phyloP scores from a whole-genome alignment of 768 basidiomycete genomes.

The Symmetrospora coprosmae region DNA sequence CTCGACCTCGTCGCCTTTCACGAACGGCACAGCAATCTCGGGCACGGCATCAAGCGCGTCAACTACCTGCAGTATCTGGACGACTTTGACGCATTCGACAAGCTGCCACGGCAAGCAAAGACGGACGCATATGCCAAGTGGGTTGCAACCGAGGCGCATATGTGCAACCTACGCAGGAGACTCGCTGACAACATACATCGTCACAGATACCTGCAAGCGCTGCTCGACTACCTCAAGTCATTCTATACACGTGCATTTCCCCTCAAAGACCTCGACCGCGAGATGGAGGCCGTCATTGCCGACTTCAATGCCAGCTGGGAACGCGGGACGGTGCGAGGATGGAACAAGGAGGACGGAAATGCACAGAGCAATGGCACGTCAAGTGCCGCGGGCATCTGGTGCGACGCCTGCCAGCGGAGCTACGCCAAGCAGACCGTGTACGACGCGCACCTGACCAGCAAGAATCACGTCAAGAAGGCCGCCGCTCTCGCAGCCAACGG shows the following conservation, averaged over 20 bases:
- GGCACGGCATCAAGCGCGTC: conserved; percentile 61
- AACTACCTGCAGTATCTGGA: conserved; percentile 91
- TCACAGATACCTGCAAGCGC: conserved; percentile 61
- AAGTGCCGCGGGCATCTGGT: conserved; percentile 68
- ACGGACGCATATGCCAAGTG: conserved; percentile 58
- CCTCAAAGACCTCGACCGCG: conserved; percentile 57
- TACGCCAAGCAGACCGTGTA: conserved; percentile 98
- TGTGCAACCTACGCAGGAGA: no score
- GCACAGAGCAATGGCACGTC: conserved; percentile 39
- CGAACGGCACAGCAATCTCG: conserved; percentile 74
- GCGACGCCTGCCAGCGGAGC: conserved; percentile 51
- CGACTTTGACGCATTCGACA: conserved; percentile 36
- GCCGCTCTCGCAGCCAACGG: conserved; percentile 42
- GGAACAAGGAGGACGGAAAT: conserved; percentile 48
- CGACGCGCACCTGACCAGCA: conserved; percentile 85
- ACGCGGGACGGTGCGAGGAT: conserved; percentile 55
- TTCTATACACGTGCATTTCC: conserved; percentile 77
- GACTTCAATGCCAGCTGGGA: conserved; percentile 75
- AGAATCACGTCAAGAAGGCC: conserved; percentile 87
- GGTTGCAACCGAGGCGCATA: conserved; percentile 44
- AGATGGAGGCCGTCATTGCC: conserved; percentile 49
- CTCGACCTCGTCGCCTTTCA: conserved; percentile 81
- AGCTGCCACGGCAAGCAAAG: conserved; percentile 38
- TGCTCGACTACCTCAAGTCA: conserved; percentile 70
- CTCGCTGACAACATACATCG: no score